Evolutionary conservation across 2,329 filamentous ascomycete genomes (phyloP).

Genomic region (Bipolaris gigantea): DNA sequence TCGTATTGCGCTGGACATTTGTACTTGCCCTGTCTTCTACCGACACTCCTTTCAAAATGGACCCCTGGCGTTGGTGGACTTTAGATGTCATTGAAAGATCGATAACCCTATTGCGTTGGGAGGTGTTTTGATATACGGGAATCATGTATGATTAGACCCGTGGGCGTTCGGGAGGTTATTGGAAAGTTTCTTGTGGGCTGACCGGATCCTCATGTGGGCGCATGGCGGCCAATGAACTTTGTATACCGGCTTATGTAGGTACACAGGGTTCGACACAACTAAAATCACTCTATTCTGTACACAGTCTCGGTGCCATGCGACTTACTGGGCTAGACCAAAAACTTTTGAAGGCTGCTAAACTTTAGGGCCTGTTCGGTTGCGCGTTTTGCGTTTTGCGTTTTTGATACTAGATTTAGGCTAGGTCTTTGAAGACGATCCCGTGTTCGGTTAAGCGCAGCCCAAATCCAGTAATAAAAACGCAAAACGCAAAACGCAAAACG

Average conservation of each 20-base stretch:
- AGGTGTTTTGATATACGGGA: background rate
- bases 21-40: background rate
- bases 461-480: no score
- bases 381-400: no score
- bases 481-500: no score
- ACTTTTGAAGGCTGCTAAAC: background rate
- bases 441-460: no score
- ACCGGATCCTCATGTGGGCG: constrained; percentile 4
- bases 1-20: background rate
- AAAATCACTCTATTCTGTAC: background rate
- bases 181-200: background rate
- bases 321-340: background rate
- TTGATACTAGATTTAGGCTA: no score
- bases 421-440: no score
- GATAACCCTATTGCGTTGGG: constrained; percentile 7
- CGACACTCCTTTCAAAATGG: constrained; percentile 12
- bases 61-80: constrained; percentile 10
- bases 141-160: constrained; percentile 4
- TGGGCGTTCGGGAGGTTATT: constrained; percentile 5
- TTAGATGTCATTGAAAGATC: background rate
- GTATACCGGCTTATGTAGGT: background rate
- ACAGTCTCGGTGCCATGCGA: background rate
- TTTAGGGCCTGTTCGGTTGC: no score
- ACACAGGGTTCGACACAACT: background rate
- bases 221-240: background rate